Conservation (phyloP, 495 filamentous ascomycete genomes). For the Staphylotrichum longicolle region DNA sequence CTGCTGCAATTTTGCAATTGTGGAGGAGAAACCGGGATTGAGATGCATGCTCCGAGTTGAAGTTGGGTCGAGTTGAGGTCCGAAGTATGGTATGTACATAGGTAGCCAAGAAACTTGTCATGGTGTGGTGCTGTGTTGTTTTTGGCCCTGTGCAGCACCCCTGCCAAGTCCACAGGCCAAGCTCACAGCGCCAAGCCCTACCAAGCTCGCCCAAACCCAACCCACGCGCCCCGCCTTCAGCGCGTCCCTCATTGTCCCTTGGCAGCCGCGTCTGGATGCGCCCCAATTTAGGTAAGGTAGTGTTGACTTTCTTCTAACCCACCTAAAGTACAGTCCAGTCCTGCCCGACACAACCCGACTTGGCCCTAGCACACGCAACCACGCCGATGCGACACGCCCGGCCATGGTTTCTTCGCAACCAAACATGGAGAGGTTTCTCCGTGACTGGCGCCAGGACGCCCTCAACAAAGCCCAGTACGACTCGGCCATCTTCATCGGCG, state of each 20-base stretch:
- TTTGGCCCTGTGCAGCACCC: too few relatives aligned
- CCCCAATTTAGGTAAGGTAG: not conserved
- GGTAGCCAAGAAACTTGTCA: too few relatives aligned
- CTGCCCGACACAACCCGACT: not conserved
- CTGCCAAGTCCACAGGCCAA: too few relatives aligned
- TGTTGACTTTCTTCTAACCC: slow-evolving; percentile 7
- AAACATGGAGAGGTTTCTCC: slow-evolving; percentile 84
- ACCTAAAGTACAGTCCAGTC: not conserved
- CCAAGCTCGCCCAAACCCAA: too few relatives aligned
- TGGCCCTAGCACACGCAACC: not conserved
- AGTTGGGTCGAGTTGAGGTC: too few relatives aligned
- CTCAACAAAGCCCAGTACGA: slow-evolving; percentile 92
- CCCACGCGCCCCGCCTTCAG: slow-evolving; percentile 2
- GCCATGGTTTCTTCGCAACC: slow-evolving; percentile 29
- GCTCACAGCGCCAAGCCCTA: too few relatives aligned
- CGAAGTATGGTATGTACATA: too few relatives aligned
- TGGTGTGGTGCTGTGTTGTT: too few relatives aligned
- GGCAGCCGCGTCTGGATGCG: slow-evolving; percentile 14
- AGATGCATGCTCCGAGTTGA: too few relatives aligned
- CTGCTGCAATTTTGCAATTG: too few relatives aligned
- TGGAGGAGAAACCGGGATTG: too few relatives aligned
- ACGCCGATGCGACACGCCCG: slow-evolving; percentile 8
- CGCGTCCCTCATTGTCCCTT: slow-evolving; percentile 10
- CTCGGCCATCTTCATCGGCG: slow-evolving; percentile 90
- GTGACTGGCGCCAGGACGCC: slow-evolving; percentile 90